These are phyloP conservation scores for Geotrichum fermentans DNA, from an alignment of 1,139 yeast species.

Conservation along the genomic window DNA sequence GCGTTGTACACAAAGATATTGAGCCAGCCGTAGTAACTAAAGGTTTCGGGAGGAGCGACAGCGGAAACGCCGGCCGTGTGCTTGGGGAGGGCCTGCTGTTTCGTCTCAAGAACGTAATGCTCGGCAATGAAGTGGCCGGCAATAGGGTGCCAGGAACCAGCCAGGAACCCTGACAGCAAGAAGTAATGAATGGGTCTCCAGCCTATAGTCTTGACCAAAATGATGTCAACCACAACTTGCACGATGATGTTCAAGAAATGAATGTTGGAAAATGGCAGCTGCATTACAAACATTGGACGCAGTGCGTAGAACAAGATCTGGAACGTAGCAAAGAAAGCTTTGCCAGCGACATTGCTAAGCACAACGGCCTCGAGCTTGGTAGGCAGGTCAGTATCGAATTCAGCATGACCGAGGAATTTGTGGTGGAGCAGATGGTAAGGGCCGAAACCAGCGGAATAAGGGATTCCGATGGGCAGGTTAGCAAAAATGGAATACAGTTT, in stretches of 20 bases:
- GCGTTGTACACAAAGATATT: slow-evolving; percentile 84
- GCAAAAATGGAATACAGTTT: slow-evolving; percentile 72
- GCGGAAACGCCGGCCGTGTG: slow-evolving; percentile 19
- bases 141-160: slow-evolving; percentile 89
- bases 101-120: slow-evolving; percentile 61
- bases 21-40: slow-evolving; percentile 78
- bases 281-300: slow-evolving; percentile 82
- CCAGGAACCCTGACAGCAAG: slow-evolving; percentile 71
- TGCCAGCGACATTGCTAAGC: slow-evolving; percentile 73
- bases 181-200: slow-evolving; percentile 61
- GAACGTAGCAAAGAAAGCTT: slow-evolving; percentile 84
- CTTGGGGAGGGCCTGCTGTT: slow-evolving; percentile 23
- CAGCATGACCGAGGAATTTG: slow-evolving; percentile 82
- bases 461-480: slow-evolving; percentile 83
- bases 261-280: slow-evolving; percentile 64
- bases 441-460: slow-evolving; percentile 84
- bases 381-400: slow-evolving; percentile 82
- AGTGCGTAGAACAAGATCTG: slow-evolving; percentile 86
- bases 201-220: slow-evolving; percentile 59
- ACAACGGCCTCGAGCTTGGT: slow-evolving; percentile 69
- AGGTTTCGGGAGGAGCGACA: slow-evolving; percentile 64
- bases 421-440: slow-evolving; percentile 92
- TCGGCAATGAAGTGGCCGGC: slow-evolving; percentile 96
- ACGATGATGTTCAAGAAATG: slow-evolving; percentile 64
- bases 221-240: slow-evolving; percentile 55